These are phyloP conservation scores for Ailanthus altissimus DNA, from an alignment of 345 rosid species.

Conservation along the genomic window DNA sequence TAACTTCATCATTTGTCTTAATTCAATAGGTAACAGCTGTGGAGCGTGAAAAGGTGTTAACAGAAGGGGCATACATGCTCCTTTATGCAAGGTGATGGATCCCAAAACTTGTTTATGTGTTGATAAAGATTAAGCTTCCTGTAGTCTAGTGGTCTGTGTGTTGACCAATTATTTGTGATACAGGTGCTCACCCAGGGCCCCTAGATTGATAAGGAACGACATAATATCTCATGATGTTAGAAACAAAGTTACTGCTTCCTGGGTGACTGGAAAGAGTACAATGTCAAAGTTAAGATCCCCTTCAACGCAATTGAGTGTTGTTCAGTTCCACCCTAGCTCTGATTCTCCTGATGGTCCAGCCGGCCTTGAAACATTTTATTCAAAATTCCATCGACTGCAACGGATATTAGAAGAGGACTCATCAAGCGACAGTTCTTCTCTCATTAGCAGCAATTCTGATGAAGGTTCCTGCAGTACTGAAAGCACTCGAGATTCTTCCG, in stretches of 20 bases:
- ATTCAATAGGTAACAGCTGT: slow-evolving; percentile 63
- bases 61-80: slow-evolving; percentile 83
- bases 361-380: slow-evolving; percentile 61
- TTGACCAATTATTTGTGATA: slow-evolving; percentile 26
- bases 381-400: slow-evolving; percentile 59
- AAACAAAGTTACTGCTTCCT: slow-evolving; percentile 29
- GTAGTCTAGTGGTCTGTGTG: slow-evolving; percentile 1
- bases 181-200: slow-evolving; percentile 80
- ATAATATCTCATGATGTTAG: slow-evolving; percentile 32
- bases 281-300: slow-evolving; percentile 37
- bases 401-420: slow-evolving; percentile 79
- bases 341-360: slow-evolving; percentile 36
- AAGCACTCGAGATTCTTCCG: slow-evolving; percentile 62
- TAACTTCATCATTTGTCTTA: slow-evolving; percentile 22
- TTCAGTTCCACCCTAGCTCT: slow-evolving; percentile 32
- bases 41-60: slow-evolving; percentile 67
- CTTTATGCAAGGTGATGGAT: slow-evolving; percentile 77
- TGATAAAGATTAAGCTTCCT: not conserved
- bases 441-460: slow-evolving; percentile 81
- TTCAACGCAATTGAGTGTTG: slow-evolving; percentile 26
- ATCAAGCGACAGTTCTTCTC: slow-evolving; percentile 81
- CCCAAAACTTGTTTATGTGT: not conserved
- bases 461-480: slow-evolving; percentile 90
- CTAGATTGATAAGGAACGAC: slow-evolving; percentile 52
- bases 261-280: slow-evolving; percentile 24